These are phyloP conservation scores for Bipolaris sorokiniana DNA, from an alignment of 2,329 filamentous ascomycete genomes.

Conservation along the genomic window DNA sequence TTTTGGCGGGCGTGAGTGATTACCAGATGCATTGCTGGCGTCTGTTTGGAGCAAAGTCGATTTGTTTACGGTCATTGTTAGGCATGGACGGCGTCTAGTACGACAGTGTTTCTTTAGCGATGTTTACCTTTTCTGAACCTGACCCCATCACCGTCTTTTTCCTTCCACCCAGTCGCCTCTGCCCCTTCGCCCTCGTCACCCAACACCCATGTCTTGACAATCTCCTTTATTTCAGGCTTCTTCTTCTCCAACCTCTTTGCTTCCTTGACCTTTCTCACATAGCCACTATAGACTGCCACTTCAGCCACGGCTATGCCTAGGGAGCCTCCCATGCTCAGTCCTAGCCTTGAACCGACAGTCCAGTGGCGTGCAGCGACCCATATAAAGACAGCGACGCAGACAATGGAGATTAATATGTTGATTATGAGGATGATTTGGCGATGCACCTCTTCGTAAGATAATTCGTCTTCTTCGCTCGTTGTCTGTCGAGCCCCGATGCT, in stretches of 20 bases:
- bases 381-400: slow-evolving; percentile 76
- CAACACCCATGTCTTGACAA: slow-evolving; percentile 73
- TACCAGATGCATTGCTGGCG: slow-evolving; percentile 35
- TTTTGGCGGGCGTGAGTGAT: slow-evolving; percentile 9
- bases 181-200: slow-evolving; percentile 32
- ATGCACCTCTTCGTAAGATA: slow-evolving; percentile 75
- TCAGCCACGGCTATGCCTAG: slow-evolving; percentile 75
- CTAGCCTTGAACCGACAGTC: slow-evolving; percentile 72
- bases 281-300: slow-evolving; percentile 77
- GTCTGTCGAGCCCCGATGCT: slow-evolving; percentile 38
- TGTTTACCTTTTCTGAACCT: slow-evolving; percentile 55
- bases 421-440: slow-evolving; percentile 83
- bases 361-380: slow-evolving; percentile 82
- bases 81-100: slow-evolving; percentile 13
- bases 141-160: slow-evolving; percentile 40
- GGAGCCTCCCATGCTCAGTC: slow-evolving; percentile 73
- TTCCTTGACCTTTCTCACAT: slow-evolving; percentile 72
- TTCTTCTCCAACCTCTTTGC: slow-evolving; percentile 68
- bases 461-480: slow-evolving; percentile 63
- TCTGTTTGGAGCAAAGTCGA: not conserved
- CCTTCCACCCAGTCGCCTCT: slow-evolving; percentile 24
- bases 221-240: slow-evolving; percentile 69
- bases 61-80: slow-evolving; percentile 1
- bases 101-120: slow-evolving; percentile 41
- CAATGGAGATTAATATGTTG: slow-evolving; percentile 86